These are phyloP conservation scores for Amaranthus tricolor DNA, from an alignment of 179 eudicot genomes.

Conservation along the genomic window DNA sequence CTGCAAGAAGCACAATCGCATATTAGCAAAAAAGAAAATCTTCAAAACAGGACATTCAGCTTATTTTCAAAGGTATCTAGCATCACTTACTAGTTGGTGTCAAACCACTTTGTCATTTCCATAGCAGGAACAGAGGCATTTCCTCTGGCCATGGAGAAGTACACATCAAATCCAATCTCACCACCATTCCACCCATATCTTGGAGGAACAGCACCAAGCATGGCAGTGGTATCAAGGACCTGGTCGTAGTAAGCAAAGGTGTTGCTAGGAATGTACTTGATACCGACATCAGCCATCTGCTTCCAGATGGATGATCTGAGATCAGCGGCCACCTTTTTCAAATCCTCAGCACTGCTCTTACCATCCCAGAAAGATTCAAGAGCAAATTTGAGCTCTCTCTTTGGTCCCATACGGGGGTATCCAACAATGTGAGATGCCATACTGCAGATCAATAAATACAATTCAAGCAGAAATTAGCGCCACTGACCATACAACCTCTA, in stretches of 20 bases:
- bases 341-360: slow-evolving; percentile 76
- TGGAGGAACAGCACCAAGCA: slow-evolving; percentile 91
- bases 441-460: slow-evolving; percentile 32
- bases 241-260: slow-evolving; percentile 87
- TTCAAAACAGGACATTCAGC: not conserved
- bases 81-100: slow-evolving; percentile 95
- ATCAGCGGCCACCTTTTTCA: slow-evolving; percentile 76
- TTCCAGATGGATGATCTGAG: slow-evolving; percentile 86
- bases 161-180: slow-evolving; percentile 76
- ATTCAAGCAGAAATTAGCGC: not conserved
- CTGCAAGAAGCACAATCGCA: slow-evolving; percentile 38
- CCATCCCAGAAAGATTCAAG: slow-evolving; percentile 93
- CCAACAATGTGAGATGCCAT: slow-evolving; percentile 95
- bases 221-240: slow-evolving; percentile 83
- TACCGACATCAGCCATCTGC: slow-evolving; percentile 79
- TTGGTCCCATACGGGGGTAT: slow-evolving; percentile 95
- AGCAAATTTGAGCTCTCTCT: slow-evolving; percentile 93
- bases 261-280: slow-evolving; percentile 89
- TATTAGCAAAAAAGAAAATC: slow-evolving; percentile 10
- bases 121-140: slow-evolving; percentile 90
- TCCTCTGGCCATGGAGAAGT: slow-evolving; percentile 97
- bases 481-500: not conserved
- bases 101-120: slow-evolving; percentile 99
- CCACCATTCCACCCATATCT: slow-evolving; percentile 79
- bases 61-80: not conserved